A percentile compares a stretch with the other conserved stretches of the same genome.
These are phyloP conservation scores for Lunularia cruciata DNA, from an alignment of 225 moss, liverwort and hornwort species.

Conservation along the genomic window DNA sequence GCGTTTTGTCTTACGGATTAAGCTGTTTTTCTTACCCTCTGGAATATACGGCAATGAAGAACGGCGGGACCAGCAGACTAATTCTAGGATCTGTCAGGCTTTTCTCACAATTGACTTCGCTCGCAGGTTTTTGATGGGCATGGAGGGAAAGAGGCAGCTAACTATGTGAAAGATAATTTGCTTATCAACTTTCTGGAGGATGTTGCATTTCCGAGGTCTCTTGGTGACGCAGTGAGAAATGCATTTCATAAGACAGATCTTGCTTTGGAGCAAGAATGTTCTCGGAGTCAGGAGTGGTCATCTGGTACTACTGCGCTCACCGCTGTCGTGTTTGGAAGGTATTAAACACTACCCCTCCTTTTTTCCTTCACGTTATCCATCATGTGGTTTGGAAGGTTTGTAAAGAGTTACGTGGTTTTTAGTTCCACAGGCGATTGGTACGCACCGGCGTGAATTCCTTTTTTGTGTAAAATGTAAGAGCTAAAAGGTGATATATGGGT, in stretches of 20 bases:
- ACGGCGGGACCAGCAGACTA: too few relatives aligned
- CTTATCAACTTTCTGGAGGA: constrained; percentile 66
- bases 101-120: too few relatives aligned
- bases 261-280: constrained; percentile 59
- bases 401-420: too few relatives aligned
- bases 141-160: constrained; percentile 80
- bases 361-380: neutral
- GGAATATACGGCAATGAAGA: too few relatives aligned
- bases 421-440: too few relatives aligned
- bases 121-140: constrained; percentile 94
- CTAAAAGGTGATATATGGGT: too few relatives aligned
- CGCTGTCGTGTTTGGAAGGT: constrained; percentile 90
- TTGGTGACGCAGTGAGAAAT: constrained; percentile 70
- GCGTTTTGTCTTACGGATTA: neutral
- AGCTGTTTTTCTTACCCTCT: too few relatives aligned
- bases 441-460: too few relatives aligned
- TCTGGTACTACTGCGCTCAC: constrained; percentile 87
- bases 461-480: too few relatives aligned
- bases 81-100: too few relatives aligned
- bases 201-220: constrained; percentile 60
- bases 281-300: constrained; percentile 50
- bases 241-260: constrained; percentile 74
- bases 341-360: neutral
- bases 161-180: constrained; percentile 71
- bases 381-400: too few relatives aligned